These are phyloP conservation scores for Amanita pallidorosea DNA, from an alignment of 768 basidiomycete species.

Conservation along the genomic window DNA sequence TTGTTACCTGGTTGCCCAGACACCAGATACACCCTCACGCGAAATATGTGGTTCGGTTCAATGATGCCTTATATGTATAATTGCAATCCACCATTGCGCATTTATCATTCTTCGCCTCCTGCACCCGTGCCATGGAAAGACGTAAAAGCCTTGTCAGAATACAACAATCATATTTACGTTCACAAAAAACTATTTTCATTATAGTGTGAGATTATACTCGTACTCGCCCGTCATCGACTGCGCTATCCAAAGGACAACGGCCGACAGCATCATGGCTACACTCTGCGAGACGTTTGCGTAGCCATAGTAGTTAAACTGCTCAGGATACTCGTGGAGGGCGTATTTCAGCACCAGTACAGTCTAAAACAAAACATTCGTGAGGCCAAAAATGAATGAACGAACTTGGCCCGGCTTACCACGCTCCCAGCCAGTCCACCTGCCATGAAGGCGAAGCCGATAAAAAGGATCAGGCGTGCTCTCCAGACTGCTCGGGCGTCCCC, in stretches of 20 bases:
- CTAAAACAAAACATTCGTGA: conserved; percentile 28
- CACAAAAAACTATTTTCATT: conserved; percentile 4
- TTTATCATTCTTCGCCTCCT: background rate
- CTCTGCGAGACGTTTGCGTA: conserved; percentile 85
- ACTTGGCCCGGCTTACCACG: conserved; percentile 50
- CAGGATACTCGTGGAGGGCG: conserved; percentile 49
- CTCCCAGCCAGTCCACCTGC: conserved; percentile 97
- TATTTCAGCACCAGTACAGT: conserved; percentile 81
- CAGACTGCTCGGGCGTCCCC: conserved; percentile 82
- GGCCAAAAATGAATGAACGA: background rate
- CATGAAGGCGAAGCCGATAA: conserved; percentile 95
- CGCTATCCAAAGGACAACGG: conserved; percentile 78
- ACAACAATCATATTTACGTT: background rate
- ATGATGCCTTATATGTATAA: too few relatives aligned
- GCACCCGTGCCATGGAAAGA: background rate
- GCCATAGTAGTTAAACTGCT: conserved; percentile 74
- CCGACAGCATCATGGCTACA: conserved; percentile 66
- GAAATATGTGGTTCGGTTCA: too few relatives aligned
- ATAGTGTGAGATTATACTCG: conserved; percentile 74
- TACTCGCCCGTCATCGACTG: conserved; percentile 73
- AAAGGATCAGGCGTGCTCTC: conserved; percentile 83
- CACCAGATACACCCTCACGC: too few relatives aligned
- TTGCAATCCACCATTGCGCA: too few relatives aligned
- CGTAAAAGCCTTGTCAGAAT: background rate
- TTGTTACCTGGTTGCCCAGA: too few relatives aligned